These are phyloP conservation scores for Didymella segeticola DNA, from an alignment of 2,329 filamentous ascomycete species.

Conservation along the genomic window DNA sequence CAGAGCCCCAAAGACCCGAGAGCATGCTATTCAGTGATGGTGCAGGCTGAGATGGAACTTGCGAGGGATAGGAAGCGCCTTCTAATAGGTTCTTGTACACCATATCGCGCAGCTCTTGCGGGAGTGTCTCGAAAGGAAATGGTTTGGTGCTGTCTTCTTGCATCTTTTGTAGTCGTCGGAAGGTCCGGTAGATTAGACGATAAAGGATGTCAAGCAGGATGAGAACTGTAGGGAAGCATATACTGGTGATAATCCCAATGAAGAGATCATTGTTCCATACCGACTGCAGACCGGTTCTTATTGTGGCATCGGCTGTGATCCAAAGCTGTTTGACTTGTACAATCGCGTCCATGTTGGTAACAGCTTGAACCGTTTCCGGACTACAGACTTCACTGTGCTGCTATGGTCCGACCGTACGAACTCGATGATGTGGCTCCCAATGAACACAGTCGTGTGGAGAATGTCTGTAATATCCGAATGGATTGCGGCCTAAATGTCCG, in stretches of 20 bases:
- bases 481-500: conserved; percentile 10
- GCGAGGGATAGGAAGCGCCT: conserved; percentile 38
- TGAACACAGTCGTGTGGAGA: not conserved
- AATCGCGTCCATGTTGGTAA: conserved; percentile 2
- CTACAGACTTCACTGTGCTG: conserved; percentile 8
- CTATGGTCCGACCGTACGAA: not conserved
- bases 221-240: not conserved
- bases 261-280: not conserved
- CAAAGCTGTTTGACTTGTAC: not conserved
- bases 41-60: conserved; percentile 17
- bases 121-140: conserved; percentile 40
- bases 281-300: not conserved
- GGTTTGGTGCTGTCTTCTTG: conserved; percentile 24
- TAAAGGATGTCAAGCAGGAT: conserved; percentile 21
- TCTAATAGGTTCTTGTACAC: conserved; percentile 42
- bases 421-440: conserved; percentile 1
- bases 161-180: conserved; percentile 29
- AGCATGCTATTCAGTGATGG: conserved; percentile 30
- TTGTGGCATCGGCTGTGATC: not conserved
- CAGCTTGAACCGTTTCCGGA: conserved; percentile 1
- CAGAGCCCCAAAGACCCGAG: not conserved
- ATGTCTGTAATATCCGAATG: conserved; percentile 7
- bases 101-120: conserved; percentile 43
- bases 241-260: not conserved
- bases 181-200: conserved; percentile 17